Evolutionary conservation across 768 basidiomycete species (phyloP).

Genomic region (Mycena alexandri): DNA sequence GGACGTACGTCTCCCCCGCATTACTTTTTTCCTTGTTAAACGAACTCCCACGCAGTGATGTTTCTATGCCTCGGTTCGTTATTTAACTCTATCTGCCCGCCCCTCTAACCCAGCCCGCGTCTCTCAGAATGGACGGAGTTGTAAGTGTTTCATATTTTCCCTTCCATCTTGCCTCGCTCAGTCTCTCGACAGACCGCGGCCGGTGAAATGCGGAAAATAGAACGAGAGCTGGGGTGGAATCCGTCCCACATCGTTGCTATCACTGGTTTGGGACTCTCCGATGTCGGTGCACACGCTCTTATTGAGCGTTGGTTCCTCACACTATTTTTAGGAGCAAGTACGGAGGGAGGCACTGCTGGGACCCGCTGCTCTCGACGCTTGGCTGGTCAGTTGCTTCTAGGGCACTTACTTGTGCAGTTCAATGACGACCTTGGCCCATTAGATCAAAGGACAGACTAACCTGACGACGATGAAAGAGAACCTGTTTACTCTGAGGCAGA

Average conservation of each 20-base stretch:
- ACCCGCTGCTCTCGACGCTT: slow-evolving; percentile 30
- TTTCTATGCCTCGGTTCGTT: slow-evolving; percentile 36
- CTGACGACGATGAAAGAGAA: slow-evolving; percentile 26
- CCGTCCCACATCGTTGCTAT: slow-evolving; percentile 30
- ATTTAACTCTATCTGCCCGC: no score
- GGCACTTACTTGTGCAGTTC: background rate
- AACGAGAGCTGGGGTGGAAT: slow-evolving; percentile 21
- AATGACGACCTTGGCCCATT: background rate
- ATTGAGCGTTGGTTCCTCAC: no score
- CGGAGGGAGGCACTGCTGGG: slow-evolving; percentile 27
- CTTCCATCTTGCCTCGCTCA: background rate
- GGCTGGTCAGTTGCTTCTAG: slow-evolving; percentile 20
- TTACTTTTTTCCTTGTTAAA: background rate
- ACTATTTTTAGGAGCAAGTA: slow-evolving; percentile 26
- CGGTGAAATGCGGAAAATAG: slow-evolving; percentile 30
- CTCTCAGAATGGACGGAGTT: slow-evolving; percentile 30
- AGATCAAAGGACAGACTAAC: slow-evolving; percentile 35
- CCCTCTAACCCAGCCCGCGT: no score
- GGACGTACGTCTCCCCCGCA: slow-evolving; percentile 24
- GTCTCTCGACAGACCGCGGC: slow-evolving; percentile 23
- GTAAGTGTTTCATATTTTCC: slow-evolving; percentile 7
- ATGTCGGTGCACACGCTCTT: slow-evolving; percentile 11
- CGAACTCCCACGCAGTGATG: slow-evolving; percentile 1
- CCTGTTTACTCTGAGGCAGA: slow-evolving; percentile 16
- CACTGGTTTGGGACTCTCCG: slow-evolving; percentile 29